Percentiles rank a stretch among this genome's conserved stretches.
These are phyloP conservation scores for Amoeboaphelidium protococcarum DNA, from an alignment of 371 early-diverging fungal genomes.

Conservation along the genomic window DNA sequence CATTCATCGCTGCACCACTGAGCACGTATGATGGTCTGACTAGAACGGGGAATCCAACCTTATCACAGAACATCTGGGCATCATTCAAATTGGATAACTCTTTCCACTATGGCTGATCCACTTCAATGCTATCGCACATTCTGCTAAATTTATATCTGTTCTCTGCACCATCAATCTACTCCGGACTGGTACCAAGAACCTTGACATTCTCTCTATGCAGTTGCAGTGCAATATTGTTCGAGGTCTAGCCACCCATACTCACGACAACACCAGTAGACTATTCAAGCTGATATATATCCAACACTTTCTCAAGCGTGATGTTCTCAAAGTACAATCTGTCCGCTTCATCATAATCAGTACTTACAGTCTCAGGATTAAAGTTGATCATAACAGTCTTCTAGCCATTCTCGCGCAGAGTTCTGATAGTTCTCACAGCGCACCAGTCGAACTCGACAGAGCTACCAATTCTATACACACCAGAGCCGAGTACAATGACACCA, in stretches of 20 bases:
- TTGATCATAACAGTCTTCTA: constrained; percentile 83
- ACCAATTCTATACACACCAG: constrained; percentile 89
- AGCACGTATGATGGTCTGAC: constrained; percentile 86
- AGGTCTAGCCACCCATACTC: constrained; percentile 83
- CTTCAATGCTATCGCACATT: constrained; percentile 69
- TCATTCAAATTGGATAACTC: constrained; percentile 60
- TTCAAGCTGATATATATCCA: constrained; percentile 81
- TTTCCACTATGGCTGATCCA: constrained; percentile 85
- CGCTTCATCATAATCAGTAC: constrained; percentile 86
- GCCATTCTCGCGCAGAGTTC: constrained; percentile 48
- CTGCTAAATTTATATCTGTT: constrained; percentile 84
- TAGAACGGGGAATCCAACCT: constrained; percentile 69
- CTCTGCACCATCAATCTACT: constrained; percentile 79
- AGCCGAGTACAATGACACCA: constrained; percentile 78
- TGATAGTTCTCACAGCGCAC: constrained; percentile 79
- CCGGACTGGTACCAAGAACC: constrained; percentile 72
- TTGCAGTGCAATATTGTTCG: constrained; percentile 78
- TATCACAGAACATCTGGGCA: constrained; percentile 49
- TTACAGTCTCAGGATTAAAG: constrained; percentile 91
- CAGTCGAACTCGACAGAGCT: constrained; percentile 91
- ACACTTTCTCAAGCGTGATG: constrained; percentile 59
- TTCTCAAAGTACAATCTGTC: constrained; percentile 83
- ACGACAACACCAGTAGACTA: constrained; percentile 52
- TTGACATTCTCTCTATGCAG: constrained; percentile 54
- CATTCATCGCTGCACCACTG: constrained; percentile 89